Conservation (phyloP, 495 filamentous ascomycete genomes). For the Penicillium manginii region DNA sequence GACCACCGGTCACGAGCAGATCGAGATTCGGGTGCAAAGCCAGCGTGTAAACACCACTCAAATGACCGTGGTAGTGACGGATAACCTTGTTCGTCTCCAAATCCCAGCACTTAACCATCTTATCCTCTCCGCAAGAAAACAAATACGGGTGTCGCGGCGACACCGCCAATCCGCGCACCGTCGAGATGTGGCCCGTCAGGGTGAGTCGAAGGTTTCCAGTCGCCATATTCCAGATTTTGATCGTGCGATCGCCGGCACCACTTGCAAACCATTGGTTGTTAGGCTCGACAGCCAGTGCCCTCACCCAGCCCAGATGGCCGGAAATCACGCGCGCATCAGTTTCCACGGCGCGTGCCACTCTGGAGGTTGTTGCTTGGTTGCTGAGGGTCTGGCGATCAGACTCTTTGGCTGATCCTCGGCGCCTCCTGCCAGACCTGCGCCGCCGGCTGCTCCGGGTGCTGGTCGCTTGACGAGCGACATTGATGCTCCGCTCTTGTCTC, state of each 20-base stretch:
- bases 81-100: conserved; percentile 99
- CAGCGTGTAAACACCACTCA: conserved; percentile 94
- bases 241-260: conserved; percentile 93
- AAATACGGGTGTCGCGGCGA: conserved; percentile 95
- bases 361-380: conserved; percentile 74
- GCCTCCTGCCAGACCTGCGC: conserved; percentile 34
- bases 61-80: conserved; percentile 95
- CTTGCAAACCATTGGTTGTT: conserved; percentile 98
- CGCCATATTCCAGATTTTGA: conserved; percentile 99
- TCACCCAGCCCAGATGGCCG: conserved; percentile 95
- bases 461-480: conserved; percentile 48
- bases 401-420: conserved; percentile 54
- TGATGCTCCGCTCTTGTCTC: conserved; percentile 44
- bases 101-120: conserved; percentile 99
- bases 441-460: conserved; percentile 25
- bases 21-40: conserved; percentile 91
- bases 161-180: conserved; percentile 90
- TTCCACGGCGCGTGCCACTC: conserved; percentile 99
- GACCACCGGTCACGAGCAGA: conserved; percentile 90
- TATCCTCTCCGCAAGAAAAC: conserved; percentile 97
- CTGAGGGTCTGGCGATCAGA: conserved; percentile 67
- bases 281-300: conserved; percentile 87
- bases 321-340: conserved; percentile 95
- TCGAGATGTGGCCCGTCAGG: conserved; percentile 95
- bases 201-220: conserved; percentile 81